phyloP scores from a whole-genome alignment of 1,284 basidiomycete genomes.

The Apiotrichum veenhuisii region DNA sequence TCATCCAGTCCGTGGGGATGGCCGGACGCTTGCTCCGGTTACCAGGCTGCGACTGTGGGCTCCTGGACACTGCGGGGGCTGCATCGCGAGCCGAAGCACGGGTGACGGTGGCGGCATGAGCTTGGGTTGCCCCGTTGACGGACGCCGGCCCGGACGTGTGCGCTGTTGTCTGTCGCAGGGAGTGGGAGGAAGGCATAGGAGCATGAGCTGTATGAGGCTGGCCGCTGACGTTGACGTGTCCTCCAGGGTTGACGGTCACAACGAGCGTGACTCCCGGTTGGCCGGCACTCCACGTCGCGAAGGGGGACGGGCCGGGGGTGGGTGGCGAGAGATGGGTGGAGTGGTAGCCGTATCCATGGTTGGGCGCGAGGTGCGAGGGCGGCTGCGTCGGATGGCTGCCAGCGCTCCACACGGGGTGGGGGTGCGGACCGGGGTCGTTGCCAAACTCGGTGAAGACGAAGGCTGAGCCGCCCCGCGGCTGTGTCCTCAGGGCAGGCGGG shows the following conservation, averaged over 20 bases:
- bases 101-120: too few relatives aligned
- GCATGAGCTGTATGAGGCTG: background rate
- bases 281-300: background rate
- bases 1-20: too few relatives aligned
- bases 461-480: background rate
- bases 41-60: too few relatives aligned
- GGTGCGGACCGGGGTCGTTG: background rate
- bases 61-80: too few relatives aligned
- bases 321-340: background rate
- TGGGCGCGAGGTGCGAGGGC: background rate
- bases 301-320: background rate
- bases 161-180: too few relatives aligned
- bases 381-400: background rate
- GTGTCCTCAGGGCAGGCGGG: background rate
- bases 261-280: background rate
- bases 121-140: too few relatives aligned
- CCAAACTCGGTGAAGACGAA: constrained; percentile 9
- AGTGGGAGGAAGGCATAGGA: background rate
- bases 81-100: too few relatives aligned
- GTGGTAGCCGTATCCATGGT: background rate
- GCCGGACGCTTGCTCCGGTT: too few relatives aligned
- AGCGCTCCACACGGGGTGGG: background rate
- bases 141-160: too few relatives aligned
- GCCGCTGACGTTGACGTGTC: background rate
- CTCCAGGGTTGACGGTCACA: background rate